Evolutionary conservation across 164 flowering plant genomes (phyloP).

Genomic region (Dillenia turbinata): DNA sequence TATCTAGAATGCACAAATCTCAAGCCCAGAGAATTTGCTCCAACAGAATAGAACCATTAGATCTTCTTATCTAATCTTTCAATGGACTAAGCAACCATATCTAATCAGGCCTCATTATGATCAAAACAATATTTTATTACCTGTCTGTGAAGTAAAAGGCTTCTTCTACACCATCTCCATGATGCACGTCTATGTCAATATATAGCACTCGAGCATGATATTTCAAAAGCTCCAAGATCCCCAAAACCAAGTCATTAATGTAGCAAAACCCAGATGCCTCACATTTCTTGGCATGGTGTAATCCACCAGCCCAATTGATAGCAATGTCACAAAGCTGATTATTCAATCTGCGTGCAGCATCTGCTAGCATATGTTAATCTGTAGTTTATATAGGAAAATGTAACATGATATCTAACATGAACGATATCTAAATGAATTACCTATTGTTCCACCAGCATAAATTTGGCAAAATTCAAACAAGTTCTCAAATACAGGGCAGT

Average conservation of each 20-base stretch:
- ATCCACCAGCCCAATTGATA: conserved; percentile 98
- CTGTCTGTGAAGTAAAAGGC: conserved; percentile 96
- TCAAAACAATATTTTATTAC: conserved; percentile 24
- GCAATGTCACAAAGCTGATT: conserved; percentile 93
- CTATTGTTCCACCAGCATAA: conserved; percentile 98
- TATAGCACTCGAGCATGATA: conserved; percentile 90
- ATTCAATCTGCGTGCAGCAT: conserved; percentile 93
- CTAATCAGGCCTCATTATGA: background rate
- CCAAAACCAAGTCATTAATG: conserved; percentile 93
- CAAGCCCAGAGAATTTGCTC: background rate
- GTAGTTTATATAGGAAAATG: background rate
- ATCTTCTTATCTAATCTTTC: background rate
- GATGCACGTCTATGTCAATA: conserved; percentile 97
- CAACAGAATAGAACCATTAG: background rate
- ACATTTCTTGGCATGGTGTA: conserved; percentile 99
- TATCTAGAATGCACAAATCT: too few relatives aligned
- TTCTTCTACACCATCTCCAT: conserved; percentile 99
- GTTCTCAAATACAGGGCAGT: conserved; percentile 96
- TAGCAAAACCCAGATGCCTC: conserved; percentile 98
- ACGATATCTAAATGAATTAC: conserved; percentile 26
- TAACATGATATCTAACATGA: background rate
- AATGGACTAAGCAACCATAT: background rate
- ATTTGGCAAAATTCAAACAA: conserved; percentile 96
- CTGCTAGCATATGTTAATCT: conserved; percentile 36
- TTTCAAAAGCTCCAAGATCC: conserved; percentile 91